These are phyloP conservation scores for Sindora glabra DNA, from an alignment of 306 rosid species.

Conservation along the genomic window DNA sequence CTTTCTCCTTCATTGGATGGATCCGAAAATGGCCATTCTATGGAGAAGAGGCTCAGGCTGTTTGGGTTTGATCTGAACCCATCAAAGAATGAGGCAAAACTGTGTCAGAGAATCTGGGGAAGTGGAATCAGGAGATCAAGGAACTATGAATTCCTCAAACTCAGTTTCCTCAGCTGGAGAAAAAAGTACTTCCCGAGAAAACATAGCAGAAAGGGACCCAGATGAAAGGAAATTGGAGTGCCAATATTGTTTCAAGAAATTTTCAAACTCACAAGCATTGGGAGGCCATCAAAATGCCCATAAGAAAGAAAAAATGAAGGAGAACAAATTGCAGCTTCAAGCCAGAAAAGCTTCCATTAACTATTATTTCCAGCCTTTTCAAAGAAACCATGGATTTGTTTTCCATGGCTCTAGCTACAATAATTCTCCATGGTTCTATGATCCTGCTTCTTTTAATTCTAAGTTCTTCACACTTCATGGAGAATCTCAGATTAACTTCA, in stretches of 20 bases:
- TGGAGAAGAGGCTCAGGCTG: conserved; percentile 68
- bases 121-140: conserved; percentile 66
- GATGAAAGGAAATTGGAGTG: conserved; percentile 62
- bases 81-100: conserved; percentile 14
- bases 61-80: conserved; percentile 85
- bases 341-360: conserved; percentile 66
- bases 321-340: conserved; percentile 84
- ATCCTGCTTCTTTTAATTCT: conserved; percentile 42
- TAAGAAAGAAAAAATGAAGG: conserved; percentile 94
- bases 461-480: conserved; percentile 31
- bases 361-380: conserved; percentile 66
- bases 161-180: conserved; percentile 41
- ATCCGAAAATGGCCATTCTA: conserved; percentile 28
- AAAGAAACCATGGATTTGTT: conserved; percentile 26
- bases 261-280: conserved; percentile 85
- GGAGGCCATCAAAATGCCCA: conserved; percentile 99
- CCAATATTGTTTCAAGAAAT: conserved; percentile 79
- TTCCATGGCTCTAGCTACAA: conserved; percentile 28
- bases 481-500: conserved; percentile 66
- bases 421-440: conserved; percentile 62
- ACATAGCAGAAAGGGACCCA: conserved; percentile 15
- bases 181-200: conserved; percentile 20
- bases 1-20: conserved; percentile 34
- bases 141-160: conserved; percentile 74
- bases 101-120: conserved; percentile 30